Evolutionary conservation across 2,329 filamentous ascomycete genomes (phyloP).

Genomic region (Apiospora marii): DNA sequence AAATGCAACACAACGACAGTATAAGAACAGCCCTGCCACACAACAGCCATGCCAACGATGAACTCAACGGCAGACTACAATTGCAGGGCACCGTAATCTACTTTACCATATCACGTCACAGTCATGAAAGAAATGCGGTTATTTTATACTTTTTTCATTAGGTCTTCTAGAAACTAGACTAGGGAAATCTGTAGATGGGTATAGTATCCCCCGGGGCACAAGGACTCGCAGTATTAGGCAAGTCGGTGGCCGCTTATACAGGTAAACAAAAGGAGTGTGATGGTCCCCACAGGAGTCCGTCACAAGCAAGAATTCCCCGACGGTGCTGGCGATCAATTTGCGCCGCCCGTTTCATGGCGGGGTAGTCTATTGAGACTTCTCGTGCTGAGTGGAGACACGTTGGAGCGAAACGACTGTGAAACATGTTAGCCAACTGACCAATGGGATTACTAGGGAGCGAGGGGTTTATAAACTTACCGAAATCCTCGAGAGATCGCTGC

Average conservation of each 20-base stretch:
- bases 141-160: conserved; percentile 29
- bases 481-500: conserved; percentile 88
- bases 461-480: conserved; percentile 67
- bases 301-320: conserved; percentile 8
- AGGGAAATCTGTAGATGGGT: conserved; percentile 29
- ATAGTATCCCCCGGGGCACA: conserved; percentile 30
- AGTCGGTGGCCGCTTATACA: conserved; percentile 39
- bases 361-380: conserved; percentile 75
- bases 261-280: conserved; percentile 44
- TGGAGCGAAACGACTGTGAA: conserved; percentile 82
- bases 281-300: neutral
- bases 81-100: too few relatives aligned
- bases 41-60: too few relatives aligned
- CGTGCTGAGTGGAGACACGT: conserved; percentile 90
- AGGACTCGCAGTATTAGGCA: conserved; percentile 34
- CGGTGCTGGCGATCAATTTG: conserved; percentile 23
- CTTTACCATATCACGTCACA: neutral
- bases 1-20: too few relatives aligned
- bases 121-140: too few relatives aligned
- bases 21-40: too few relatives aligned
- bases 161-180: conserved; percentile 27
- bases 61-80: too few relatives aligned
- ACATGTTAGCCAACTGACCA: conserved; percentile 54
- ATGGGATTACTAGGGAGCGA: conserved; percentile 15
- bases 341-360: conserved; percentile 33